Conservation (phyloP, 352 stramenopile genomes). For the Pythium grandisporangium region DNA sequence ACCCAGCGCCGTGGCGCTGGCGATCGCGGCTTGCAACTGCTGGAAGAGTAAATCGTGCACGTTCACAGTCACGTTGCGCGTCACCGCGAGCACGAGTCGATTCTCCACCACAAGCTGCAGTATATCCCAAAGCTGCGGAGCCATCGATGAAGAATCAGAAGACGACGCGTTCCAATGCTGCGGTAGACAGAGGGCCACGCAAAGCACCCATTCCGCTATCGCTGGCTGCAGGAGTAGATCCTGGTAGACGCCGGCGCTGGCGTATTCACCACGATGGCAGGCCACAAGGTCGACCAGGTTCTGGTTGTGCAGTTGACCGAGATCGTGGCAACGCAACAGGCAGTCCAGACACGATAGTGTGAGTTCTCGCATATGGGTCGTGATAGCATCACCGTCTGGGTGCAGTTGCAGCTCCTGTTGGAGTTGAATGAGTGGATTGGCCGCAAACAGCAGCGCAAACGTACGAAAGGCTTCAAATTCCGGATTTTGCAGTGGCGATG, state of each 20-base stretch:
- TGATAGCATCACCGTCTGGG: slow-evolving; percentile 17
- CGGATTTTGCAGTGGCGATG: slow-evolving; percentile 2
- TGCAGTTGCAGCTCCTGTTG: slow-evolving; percentile 49
- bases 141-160: no score
- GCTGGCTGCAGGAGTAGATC: slow-evolving; percentile 14
- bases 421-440: slow-evolving; percentile 41
- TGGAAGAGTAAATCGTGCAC: slow-evolving; percentile 51
- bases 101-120: slow-evolving; percentile 40
- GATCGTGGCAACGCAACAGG: slow-evolving; percentile 32
- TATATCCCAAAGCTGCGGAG: slow-evolving; percentile 45
- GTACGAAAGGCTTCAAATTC: slow-evolving; percentile 33
- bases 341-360: slow-evolving; percentile 46
- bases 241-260: slow-evolving; percentile 7
- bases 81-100: slow-evolving; percentile 30
- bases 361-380: slow-evolving; percentile 21
- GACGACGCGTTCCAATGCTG: slow-evolving; percentile 15
- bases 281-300: slow-evolving; percentile 33
- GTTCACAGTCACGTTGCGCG: slow-evolving; percentile 36
- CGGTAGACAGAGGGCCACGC: slow-evolving; percentile 33
- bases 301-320: slow-evolving; percentile 37
- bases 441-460: slow-evolving; percentile 51
- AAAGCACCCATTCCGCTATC: slow-evolving; percentile 44
- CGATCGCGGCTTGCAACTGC: slow-evolving; percentile 26
- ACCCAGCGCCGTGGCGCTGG: slow-evolving; percentile 6
- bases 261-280: slow-evolving; percentile 8